These are phyloP conservation scores for Acacia crassicarpa DNA, from an alignment of 306 rosid genomes.

Conservation along the genomic window DNA sequence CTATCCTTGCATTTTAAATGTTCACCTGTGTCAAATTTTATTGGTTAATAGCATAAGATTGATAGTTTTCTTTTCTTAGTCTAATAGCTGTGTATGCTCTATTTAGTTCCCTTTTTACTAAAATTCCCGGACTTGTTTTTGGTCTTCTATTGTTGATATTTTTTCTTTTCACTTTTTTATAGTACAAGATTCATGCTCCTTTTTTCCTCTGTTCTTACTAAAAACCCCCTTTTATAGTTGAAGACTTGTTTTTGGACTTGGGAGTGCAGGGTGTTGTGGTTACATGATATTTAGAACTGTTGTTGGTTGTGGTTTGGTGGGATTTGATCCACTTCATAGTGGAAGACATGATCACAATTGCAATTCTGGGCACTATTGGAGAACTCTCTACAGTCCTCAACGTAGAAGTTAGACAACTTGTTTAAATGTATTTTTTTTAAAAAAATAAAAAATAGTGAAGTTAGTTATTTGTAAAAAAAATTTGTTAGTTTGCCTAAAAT, in stretches of 20 bases:
- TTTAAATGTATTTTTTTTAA: no score
- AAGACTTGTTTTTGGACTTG: background rate
- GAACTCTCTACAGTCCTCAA: no score
- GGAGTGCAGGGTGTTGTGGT: background rate
- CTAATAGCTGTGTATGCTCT: background rate
- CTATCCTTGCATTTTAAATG: background rate
- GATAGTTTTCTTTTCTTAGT: constrained; percentile 1
- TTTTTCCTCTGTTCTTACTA: no score
- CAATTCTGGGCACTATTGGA: background rate
- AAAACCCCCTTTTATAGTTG: no score
- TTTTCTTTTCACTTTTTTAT: background rate
- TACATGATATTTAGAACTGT: background rate
- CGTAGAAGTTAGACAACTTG: no score
- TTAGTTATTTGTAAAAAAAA: no score
- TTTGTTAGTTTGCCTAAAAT: no score
- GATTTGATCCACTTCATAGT: background rate
- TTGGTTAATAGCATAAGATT: background rate
- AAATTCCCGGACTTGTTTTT: background rate
- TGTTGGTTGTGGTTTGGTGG: background rate
- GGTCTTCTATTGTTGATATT: background rate
- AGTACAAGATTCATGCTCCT: no score
- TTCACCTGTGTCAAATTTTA: background rate
- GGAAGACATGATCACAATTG: background rate
- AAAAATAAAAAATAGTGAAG: no score
- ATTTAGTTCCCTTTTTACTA: background rate